Conservation (phyloP, 2,329 filamentous ascomycete species). For the Tolypocladium capitatum region DNA sequence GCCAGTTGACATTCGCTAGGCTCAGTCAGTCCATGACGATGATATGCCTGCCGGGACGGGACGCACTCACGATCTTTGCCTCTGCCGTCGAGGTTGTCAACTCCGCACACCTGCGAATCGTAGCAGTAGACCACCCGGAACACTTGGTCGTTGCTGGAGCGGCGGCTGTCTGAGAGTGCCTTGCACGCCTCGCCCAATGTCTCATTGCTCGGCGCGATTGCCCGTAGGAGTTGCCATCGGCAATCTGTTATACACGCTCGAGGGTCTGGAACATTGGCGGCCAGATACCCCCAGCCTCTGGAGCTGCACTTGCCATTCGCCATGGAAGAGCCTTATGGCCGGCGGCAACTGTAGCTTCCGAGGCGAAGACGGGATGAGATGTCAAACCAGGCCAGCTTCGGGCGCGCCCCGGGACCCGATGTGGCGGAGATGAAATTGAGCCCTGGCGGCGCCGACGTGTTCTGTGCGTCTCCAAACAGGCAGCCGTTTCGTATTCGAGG, state of each 20-base stretch:
- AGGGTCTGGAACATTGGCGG: constrained; percentile 15
- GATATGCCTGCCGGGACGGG: neutral
- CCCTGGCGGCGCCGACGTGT: neutral
- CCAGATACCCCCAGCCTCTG: constrained; percentile 17
- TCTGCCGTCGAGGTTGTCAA: constrained; percentile 18
- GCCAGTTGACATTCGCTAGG: constrained; percentile 35
- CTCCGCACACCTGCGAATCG: constrained; percentile 35
- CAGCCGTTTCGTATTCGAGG: neutral
- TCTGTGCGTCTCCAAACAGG: neutral
- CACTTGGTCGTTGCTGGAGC: constrained; percentile 12
- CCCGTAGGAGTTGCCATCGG: constrained; percentile 17
- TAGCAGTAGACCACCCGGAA: constrained; percentile 39
- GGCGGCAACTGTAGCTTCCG: neutral
- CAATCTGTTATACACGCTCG: constrained; percentile 21
- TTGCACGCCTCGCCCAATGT: constrained; percentile 20
- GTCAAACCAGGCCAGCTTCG: neutral
- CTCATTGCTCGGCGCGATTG: constrained; percentile 13
- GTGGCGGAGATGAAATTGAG: neutral
- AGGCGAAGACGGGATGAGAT: neutral
- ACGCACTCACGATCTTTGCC: constrained; percentile 30
- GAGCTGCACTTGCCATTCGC: constrained; percentile 7
- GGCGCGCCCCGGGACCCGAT: neutral
- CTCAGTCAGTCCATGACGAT: constrained; percentile 4
- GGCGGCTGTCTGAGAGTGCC: constrained; percentile 13
- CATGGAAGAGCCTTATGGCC: neutral